Evolutionary conservation across 208 protist genomes (phyloP), one percentile per base, ranked within the genome.

Genomic region (Vickermania spadyakhi): DNA sequence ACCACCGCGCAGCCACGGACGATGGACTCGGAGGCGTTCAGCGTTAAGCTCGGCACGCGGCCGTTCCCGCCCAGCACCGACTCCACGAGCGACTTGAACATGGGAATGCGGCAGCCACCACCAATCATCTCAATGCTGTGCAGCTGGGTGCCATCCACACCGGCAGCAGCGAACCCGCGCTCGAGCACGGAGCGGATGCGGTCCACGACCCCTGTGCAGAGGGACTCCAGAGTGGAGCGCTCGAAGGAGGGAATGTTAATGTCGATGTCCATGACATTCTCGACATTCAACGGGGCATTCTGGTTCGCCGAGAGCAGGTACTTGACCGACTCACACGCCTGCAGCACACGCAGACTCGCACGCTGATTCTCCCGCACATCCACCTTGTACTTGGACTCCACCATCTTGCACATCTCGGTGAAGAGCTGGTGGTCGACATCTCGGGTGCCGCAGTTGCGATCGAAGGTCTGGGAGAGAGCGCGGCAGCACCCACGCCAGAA

Each of bases 181-280:
- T 75, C 56, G 4, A 95, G 56, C 28, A 96, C 69, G 4, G 2
- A 52, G 31, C 75, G 63, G 25, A 95, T 66, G 54, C 75, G 77
- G 45, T 73, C 70, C 27, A 88, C 28, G 3, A 95, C 31, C 14
- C 30, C 57, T 31, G 59, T 52, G 52, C 62, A 64, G 13, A 96
- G 74, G 22, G 62, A 50, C 66, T 96, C 88, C 59, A 96, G 73
- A 42, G 78, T 88, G 26, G 67, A 59, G 41, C 89, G 84, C 62
- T 86, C 77, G 52, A 93, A 92, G 59, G 62, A 64, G 7, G 84
- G 73, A 45, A 96, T 92, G 62, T 73, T 87, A 28, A 96, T 65
- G 70, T 97, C 90, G n/a, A 88, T 81, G 56, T 97, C 91, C 84
- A 94, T 94, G 26, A 96, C 52, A 66, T 91, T 93, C 73, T 97